Conservation (phyloP, 371 early-diverging fungal genomes). For the Haplosporangium sp. region DNA sequence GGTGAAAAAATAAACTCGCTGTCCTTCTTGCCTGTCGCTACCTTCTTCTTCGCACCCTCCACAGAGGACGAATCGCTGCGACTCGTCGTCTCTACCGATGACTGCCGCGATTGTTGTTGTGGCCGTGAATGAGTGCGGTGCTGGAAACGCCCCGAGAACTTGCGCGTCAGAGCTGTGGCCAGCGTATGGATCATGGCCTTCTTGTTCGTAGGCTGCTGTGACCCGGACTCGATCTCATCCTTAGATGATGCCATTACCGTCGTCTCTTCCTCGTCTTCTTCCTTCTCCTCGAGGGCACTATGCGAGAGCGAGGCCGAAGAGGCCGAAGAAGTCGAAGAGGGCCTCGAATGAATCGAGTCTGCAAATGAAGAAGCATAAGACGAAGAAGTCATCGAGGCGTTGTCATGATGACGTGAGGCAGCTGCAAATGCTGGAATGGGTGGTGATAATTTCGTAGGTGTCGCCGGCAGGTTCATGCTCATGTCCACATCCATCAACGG, state of each 20-base stretch:
- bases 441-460: slow-evolving; percentile 9
- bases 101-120: slow-evolving; percentile 12
- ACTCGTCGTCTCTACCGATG: not conserved
- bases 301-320: slow-evolving; percentile 21
- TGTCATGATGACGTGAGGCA: slow-evolving; percentile 9
- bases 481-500: not conserved
- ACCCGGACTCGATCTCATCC: not conserved
- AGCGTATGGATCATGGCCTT: slow-evolving; percentile 17
- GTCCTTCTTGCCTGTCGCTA: not conserved
- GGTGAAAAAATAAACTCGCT: slow-evolving; percentile 44
- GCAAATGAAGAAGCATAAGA: slow-evolving; percentile 14
- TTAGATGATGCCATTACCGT: not conserved
- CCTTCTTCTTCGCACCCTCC: not conserved
- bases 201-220: slow-evolving; percentile 9
- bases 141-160: slow-evolving; percentile 25
- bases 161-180: slow-evolving; percentile 29
- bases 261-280: not conserved
- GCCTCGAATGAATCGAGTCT: slow-evolving; percentile 20
- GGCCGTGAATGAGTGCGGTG: slow-evolving; percentile 1
- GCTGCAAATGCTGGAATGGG: slow-evolving; percentile 18
- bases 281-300: not conserved
- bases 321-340: slow-evolving; percentile 30
- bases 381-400: slow-evolving; percentile 8
- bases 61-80: slow-evolving; percentile 9
- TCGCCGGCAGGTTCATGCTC: not conserved